These are phyloP conservation scores for Boletus pseudopeckii DNA, from an alignment of 768 basidiomycete species.

Conservation along the genomic window DNA sequence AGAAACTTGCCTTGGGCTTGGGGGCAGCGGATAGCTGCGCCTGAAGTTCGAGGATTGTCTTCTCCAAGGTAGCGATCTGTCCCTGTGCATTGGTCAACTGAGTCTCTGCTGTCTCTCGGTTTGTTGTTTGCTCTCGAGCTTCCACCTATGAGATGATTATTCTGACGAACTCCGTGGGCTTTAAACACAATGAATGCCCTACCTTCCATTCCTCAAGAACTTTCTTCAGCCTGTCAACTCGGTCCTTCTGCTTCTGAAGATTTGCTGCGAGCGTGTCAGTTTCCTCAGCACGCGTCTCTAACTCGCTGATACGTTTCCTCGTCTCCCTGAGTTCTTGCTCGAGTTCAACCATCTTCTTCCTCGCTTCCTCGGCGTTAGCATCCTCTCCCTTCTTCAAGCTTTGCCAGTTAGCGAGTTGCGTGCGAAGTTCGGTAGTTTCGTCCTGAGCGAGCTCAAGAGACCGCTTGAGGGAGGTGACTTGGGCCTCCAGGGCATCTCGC, in stretches of 20 bases:
- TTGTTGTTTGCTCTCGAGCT: conserved; percentile 35
- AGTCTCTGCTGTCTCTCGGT: conserved; percentile 34
- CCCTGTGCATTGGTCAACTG: conserved; percentile 34
- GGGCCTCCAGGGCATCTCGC: conserved; percentile 52
- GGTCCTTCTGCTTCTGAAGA: conserved; percentile 42
- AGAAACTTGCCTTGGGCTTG: conserved; percentile 24
- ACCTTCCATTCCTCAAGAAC: conserved; percentile 48
- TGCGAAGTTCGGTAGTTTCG: conserved; percentile 50
- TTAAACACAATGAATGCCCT: conserved; percentile 1
- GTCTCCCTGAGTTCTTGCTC: conserved; percentile 53
- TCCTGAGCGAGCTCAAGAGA: conserved; percentile 57
- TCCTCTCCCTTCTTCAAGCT: conserved; percentile 62
- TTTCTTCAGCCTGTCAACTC: conserved; percentile 41
- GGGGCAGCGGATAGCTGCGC: conserved; percentile 39
- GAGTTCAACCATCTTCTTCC: conserved; percentile 53
- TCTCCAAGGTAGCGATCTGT: conserved; percentile 29
- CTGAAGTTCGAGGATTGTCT: conserved; percentile 44
- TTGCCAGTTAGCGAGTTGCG: conserved; percentile 70
- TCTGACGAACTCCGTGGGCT: neutral
- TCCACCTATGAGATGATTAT: conserved; percentile 33
- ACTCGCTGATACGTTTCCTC: conserved; percentile 32
- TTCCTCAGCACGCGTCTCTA: conserved; percentile 24
- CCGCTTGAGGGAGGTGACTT: conserved; percentile 52
- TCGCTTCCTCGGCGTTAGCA: conserved; percentile 50
- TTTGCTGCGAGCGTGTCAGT: conserved; percentile 33